Evolutionary conservation across 1,284 basidiomycete genomes (phyloP), one percentile per base, ranked within the genome.

Genomic region (Lentinus polychrous): DNA sequence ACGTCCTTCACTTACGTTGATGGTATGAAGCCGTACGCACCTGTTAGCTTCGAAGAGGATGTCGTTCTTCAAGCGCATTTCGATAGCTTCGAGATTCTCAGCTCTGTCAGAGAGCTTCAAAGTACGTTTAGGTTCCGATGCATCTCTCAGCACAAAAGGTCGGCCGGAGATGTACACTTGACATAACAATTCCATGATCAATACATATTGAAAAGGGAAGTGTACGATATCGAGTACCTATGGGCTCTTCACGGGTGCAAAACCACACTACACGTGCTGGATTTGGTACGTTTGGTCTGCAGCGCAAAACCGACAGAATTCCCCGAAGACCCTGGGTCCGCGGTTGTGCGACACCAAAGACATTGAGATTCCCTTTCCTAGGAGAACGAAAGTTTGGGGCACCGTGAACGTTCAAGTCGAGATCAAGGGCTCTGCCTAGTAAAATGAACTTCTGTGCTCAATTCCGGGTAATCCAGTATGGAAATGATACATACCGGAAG

Each of bases 131-230:
- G 96, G 95, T 49, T 87, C 83, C 11, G 90, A 80, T 0, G 90
- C 83, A 64, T 99, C 95, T 43, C 96, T 79, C n/a, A 99, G 74
- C 11, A 99, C 95, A 60, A 96, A 99, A 0, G 96, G 94, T 24
- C 94, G 80, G 10, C 92, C 92, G 46, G 91, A 94, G 52, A 98
- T 94, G 61, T 94, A 94, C 36, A 95, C 83, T 79, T 67, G 50
- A 52, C 54, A 40, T 20, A 14, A 58, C 14, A 34, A 18, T n/a
- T 37, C 6, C 33, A 15, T 39, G 12, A 12, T 37, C 35, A 37
- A 37, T 37, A 37, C 35, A 37, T n/a, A 15, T n/a, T 37, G 6
- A 14, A 5, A 37, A n/a, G 14, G 10, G n/a, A 37, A 7, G 35
- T 7, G n/a, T 7, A 37, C 35, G 7, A 14, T n/a, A 37, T 37